Evolutionary conservation across 2,329 filamentous ascomycete genomes (phyloP).

Genomic region (Helicocarpus griseus): DNA sequence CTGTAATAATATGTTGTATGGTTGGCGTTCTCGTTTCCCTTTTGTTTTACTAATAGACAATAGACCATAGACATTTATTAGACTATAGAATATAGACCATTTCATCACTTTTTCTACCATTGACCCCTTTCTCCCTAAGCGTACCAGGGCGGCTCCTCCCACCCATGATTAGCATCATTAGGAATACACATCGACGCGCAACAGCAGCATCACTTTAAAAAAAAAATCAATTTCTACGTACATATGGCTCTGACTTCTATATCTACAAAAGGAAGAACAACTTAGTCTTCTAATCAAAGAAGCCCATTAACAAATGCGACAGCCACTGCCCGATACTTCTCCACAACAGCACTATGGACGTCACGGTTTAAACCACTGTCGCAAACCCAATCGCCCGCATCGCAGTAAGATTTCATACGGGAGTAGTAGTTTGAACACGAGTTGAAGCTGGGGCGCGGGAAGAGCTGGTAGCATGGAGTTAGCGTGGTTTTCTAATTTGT

Average conservation of each 20-base stretch:
- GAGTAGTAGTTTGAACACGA: not conserved
- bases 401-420: conserved; percentile 4
- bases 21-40: not conserved
- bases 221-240: too few relatives aligned
- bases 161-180: not conserved
- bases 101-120: not conserved
- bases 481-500: too few relatives aligned
- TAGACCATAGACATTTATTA: too few relatives aligned
- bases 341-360: conserved; percentile 3
- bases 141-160: not conserved
- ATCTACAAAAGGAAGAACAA: not conserved
- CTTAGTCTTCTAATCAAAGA: not conserved
- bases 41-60: not conserved
- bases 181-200: too few relatives aligned
- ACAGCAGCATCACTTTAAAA: too few relatives aligned
- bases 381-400: conserved; percentile 1
- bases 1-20: not conserved
- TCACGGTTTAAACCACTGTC: not conserved
- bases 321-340: conserved; percentile 3
- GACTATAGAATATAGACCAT: conserved; percentile 2
- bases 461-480: conserved; percentile 1
- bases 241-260: too few relatives aligned
- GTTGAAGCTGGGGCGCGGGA: conserved; percentile 3
- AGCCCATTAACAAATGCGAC: conserved; percentile 4
- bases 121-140: not conserved